phyloP scores from a whole-genome alignment of 306 rosid species.

The Gynostemma pentaphyllum region DNA sequence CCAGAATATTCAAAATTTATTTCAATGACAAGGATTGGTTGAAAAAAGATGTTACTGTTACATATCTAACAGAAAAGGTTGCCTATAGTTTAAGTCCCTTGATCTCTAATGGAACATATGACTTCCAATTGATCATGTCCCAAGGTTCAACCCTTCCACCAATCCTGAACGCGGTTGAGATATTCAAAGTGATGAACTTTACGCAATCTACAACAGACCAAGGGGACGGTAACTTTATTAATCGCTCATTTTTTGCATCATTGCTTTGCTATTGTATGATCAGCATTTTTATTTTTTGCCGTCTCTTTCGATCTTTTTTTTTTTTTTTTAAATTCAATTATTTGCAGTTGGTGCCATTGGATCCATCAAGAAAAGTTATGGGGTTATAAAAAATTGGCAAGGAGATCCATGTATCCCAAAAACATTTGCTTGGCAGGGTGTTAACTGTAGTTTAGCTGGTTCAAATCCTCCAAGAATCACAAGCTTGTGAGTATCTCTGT shows the following conservation, averaged over 20 bases:
- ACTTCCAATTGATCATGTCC: constrained; percentile 3
- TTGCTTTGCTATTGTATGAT: neutral
- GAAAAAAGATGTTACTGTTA: neutral
- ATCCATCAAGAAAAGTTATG: constrained; percentile 13
- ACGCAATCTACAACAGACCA: constrained; percentile 16
- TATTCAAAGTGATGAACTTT: constrained; percentile 20
- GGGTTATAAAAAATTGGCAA: constrained; percentile 24
- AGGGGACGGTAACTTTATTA: constrained; percentile 17
- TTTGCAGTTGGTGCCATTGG: constrained; percentile 23
- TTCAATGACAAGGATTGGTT: constrained; percentile 9
- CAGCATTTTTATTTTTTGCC: no score
- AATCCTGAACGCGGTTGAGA: constrained; percentile 35
- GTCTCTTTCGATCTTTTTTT: neutral
- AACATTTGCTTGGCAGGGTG: constrained; percentile 20
- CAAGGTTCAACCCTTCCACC: constrained; percentile 31
- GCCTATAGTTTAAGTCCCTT: neutral
- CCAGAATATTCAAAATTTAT: constrained; percentile 25
- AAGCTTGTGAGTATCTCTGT: constrained; percentile 21
- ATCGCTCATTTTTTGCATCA: neutral
- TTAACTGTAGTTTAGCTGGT: constrained; percentile 19
- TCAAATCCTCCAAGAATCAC: constrained; percentile 30
- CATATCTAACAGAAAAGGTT: constrained; percentile 6
- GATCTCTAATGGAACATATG: neutral
- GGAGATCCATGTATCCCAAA: constrained; percentile 36
- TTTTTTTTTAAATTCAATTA: neutral